Evolutionary conservation across 768 basidiomycete species (phyloP), one percentile per base, ranked within the genome.

Genomic region (Phylloporus sp.): DNA sequence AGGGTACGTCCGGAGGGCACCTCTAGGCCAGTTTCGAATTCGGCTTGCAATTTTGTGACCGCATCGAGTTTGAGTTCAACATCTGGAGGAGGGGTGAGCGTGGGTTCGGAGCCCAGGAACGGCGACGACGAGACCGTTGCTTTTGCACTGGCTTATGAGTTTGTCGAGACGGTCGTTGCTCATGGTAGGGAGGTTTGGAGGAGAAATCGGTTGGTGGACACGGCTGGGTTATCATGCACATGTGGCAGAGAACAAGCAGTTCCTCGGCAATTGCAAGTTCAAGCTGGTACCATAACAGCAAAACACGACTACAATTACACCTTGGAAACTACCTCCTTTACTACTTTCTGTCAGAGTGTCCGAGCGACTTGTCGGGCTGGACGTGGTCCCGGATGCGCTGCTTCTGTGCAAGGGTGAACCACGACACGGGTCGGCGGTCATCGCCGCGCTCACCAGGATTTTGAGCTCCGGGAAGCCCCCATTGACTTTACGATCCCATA

Each of bases 401-500:
- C 68, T 97, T 97, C 86, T 95, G 65, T 29, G 38, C 15, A 39
- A 35, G 27, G 27, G 18, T 48, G 29, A 48, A 21, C 47, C n/a
- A 50, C 35, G 40, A 48, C 31, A 37, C n/a, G n/a, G n/a, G n/a
- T 28, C 46, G 23, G 26, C 31, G 8, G 38, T 36, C 40, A 34
- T 32, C 20, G 20, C 36, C 15, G 24, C 15, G 70, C 83, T 62
- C 60, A 90, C 90, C 61, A 93, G 70, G 20, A 77, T 72, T 66
- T 91, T 94, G 51, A 92, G 70, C 68, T 96, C 94, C 0, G 94
- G 94, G 60, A 97, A 97, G 2, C 90, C 87, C 32, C 89, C 90
- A 63, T 94, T 88, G 20, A 80, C 69, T 61, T 97, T 97, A 51
- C 94, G 73, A 65, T 96, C 93, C 92, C 94, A 96, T 14, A 90